Conservation (phyloP, 257 asterid species). For the Penstemon davidsonii region DNA sequence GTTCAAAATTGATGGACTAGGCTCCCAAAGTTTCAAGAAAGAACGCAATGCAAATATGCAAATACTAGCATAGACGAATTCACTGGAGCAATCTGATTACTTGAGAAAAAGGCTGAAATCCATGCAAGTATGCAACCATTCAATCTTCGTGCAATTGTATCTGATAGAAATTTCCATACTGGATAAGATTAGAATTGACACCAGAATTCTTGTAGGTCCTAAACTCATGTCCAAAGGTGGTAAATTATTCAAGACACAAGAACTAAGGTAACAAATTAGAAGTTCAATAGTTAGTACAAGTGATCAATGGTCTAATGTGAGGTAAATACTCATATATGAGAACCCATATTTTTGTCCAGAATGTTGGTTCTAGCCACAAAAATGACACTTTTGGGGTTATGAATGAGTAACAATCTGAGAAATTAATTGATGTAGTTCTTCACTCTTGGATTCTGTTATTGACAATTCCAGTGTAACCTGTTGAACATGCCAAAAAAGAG, state of each 20-base stretch:
- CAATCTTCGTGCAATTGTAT: background rate
- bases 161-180: background rate
- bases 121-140: background rate
- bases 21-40: background rate
- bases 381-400: slow-evolving; percentile 28
- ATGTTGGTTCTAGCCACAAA: slow-evolving; percentile 19
- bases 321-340: slow-evolving; percentile 3
- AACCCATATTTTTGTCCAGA: background rate
- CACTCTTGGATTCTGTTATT: slow-evolving; percentile 49
- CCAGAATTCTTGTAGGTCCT: background rate
- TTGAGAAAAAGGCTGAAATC: background rate
- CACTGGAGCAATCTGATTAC: background rate
- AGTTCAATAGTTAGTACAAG: slow-evolving; percentile 5
- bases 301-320: background rate
- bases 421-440: slow-evolving; percentile 52
- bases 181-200: background rate
- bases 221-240: background rate
- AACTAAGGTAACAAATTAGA: slow-evolving; percentile 15
- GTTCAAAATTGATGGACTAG: background rate
- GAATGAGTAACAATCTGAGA: slow-evolving; percentile 45
- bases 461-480: slow-evolving; percentile 77
- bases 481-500: slow-evolving; percentile 23
- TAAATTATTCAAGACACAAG: slow-evolving; percentile 14
- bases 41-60: background rate
- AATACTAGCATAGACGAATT: background rate